Conservation (phyloP, 805 yeast genomes). For the Saccharomycopsis sp. region DNA sequence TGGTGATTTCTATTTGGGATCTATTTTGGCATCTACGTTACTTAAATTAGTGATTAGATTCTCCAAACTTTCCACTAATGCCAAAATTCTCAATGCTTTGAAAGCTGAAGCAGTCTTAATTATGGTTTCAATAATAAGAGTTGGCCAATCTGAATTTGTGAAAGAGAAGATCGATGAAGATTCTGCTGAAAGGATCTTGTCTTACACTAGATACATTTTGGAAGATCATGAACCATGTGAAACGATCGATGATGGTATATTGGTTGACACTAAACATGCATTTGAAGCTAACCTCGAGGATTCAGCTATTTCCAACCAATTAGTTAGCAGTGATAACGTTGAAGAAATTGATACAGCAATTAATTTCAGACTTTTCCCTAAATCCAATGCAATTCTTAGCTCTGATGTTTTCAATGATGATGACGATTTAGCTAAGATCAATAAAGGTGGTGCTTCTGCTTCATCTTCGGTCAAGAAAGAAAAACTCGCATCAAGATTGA, state of each 20-base stretch:
- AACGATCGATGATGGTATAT: conserved; percentile 57
- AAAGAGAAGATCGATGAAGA: conserved; percentile 87
- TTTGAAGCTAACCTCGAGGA: conserved; percentile 62
- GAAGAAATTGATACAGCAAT: conserved; percentile 76
- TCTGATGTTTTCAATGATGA: conserved; percentile 36
- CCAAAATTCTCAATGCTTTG: conserved; percentile 66
- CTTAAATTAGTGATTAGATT: conserved; percentile 82
- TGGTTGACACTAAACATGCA: conserved; percentile 83
- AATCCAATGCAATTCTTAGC: conserved; percentile 24
- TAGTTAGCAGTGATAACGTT: conserved; percentile 18
- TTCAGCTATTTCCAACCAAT: conserved; percentile 52
- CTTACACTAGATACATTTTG: conserved; percentile 75
- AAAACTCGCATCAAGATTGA: conserved; percentile 68
- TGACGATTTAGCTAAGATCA: conserved; percentile 20
- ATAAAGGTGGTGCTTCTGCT: conserved; percentile 11
- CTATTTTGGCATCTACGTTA: conserved; percentile 81
- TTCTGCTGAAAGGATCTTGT: conserved; percentile 85
- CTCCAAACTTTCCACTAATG: conserved; percentile 46
- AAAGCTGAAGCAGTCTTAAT: conserved; percentile 93
- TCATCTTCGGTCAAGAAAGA: conserved; percentile 37
- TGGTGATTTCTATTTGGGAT: conserved; percentile 87
- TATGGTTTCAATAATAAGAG: conserved; percentile 86
- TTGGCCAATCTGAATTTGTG: conserved; percentile 67
- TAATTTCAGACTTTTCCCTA: conserved; percentile 55
- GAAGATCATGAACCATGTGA: conserved; percentile 47